Conservation (phyloP, 2,329 filamentous ascomycete species). For the Calonectria henricotiae region DNA sequence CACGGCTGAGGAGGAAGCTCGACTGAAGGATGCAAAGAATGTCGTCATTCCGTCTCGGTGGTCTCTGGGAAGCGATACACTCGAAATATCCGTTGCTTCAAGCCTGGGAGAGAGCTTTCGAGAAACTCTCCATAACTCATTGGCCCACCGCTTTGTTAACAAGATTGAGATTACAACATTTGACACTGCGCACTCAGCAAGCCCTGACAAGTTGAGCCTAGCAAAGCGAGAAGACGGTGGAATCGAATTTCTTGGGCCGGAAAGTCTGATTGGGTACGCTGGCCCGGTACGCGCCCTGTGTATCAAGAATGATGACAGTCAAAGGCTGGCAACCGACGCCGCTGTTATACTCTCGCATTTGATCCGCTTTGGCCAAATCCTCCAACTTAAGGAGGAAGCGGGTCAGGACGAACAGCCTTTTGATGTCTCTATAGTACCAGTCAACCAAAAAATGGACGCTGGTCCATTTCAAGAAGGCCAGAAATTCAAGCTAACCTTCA, state of each 20-base stretch:
- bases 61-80: neutral
- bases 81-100: neutral
- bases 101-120: neutral
- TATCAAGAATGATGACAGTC: neutral
- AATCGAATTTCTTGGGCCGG: neutral
- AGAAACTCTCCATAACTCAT: neutral
- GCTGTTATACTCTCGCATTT: neutral
- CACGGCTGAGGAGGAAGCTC: neutral
- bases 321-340: neutral
- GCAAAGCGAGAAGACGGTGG: neutral
- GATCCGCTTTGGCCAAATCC: neutral
- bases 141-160: neutral
- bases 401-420: neutral
- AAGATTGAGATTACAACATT: neutral
- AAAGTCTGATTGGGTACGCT: neutral
- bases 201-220: neutral
- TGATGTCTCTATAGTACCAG: neutral
- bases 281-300: neutral
- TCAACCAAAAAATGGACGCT: neutral
- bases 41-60: neutral
- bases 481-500: neutral
- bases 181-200: neutral
- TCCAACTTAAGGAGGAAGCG: neutral
- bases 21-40: neutral
- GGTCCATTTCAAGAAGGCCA: neutral